Evolutionary conservation across 2,329 filamentous ascomycete genomes (phyloP).

Genomic region (Fusarium fujikuroi): DNA sequence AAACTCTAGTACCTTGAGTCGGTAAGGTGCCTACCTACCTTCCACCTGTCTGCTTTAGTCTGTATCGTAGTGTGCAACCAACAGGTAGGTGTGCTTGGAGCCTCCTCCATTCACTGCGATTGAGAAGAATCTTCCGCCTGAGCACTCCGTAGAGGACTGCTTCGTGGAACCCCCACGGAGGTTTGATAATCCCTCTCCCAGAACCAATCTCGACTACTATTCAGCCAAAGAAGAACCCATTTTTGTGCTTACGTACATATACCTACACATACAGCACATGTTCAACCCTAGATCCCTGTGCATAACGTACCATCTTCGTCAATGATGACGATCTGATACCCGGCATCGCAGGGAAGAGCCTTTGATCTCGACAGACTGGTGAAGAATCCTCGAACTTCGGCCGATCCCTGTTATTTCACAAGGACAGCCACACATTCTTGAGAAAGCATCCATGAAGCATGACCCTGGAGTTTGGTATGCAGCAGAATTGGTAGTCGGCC

Average conservation of each 20-base stretch:
- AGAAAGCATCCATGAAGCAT: neutral
- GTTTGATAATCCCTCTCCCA: constrained; percentile 2
- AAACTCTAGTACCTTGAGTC: neutral
- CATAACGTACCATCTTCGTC: neutral
- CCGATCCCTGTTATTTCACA: neutral
- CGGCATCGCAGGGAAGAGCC: neutral
- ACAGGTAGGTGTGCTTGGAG: neutral
- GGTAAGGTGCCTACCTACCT: neutral
- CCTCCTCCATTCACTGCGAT: neutral
- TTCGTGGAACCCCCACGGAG: constrained; percentile 3
- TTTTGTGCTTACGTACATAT: neutral
- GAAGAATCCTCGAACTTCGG: neutral
- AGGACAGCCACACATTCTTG: neutral
- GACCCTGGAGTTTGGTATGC: neutral
- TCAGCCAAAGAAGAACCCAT: neutral
- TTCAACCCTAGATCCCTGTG: constrained; percentile 16
- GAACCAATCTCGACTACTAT: neutral
- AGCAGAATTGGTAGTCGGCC: neutral
- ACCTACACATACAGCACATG: neutral
- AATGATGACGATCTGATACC: constrained; percentile 20
- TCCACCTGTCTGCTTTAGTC: neutral
- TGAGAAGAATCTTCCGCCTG: neutral
- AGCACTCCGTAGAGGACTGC: neutral
- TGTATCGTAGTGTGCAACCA: neutral
- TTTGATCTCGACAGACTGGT: neutral